Conservation (phyloP, 805 yeast species). For the Schwanniomyces sp. region DNA sequence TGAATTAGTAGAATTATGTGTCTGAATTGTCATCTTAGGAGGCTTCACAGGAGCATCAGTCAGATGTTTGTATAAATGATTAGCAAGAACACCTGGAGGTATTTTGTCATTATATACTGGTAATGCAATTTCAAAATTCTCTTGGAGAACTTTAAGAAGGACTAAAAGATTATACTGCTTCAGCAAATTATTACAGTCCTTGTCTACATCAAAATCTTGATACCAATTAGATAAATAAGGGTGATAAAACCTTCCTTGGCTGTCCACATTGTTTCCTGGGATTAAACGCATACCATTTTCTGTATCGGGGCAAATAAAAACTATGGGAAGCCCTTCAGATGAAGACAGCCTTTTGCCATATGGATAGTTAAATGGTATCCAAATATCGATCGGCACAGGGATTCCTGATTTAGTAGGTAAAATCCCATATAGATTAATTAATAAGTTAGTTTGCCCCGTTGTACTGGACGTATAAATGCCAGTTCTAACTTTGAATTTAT, state of each 20-base stretch:
- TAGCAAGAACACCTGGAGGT: constrained; percentile 3
- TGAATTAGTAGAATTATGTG: constrained; percentile 13
- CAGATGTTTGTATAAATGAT: constrained; percentile 2
- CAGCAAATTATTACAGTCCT: constrained; percentile 1
- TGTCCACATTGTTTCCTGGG: constrained; percentile 67
- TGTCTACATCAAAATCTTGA: constrained; percentile 9
- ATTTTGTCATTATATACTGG: constrained; percentile 44
- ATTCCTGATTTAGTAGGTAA: constrained; percentile 31
- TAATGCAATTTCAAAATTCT: constrained; percentile 38
- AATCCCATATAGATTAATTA: constrained; percentile 65
- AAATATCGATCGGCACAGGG: constrained; percentile 57
- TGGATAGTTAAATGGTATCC: constrained; percentile 80
- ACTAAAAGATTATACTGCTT: constrained; percentile 26
- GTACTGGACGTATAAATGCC: constrained; percentile 48
- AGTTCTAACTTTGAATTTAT: constrained; percentile 65
- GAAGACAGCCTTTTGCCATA: constrained; percentile 6
- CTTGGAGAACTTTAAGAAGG: constrained; percentile 28
- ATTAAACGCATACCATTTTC: constrained; percentile 39
- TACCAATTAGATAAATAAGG: constrained; percentile 67
- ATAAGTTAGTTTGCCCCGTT: constrained; percentile 57
- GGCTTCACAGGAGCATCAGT: constrained; percentile 14
- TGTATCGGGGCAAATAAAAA: constrained; percentile 58
- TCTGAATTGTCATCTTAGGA: constrained; percentile 6
- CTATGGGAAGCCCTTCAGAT: constrained; percentile 55
- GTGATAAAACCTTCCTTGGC: constrained; percentile 69